These are phyloP conservation scores for Orbilia javanica DNA, from an alignment of 2,329 filamentous ascomycete genomes.

Conservation along the genomic window DNA sequence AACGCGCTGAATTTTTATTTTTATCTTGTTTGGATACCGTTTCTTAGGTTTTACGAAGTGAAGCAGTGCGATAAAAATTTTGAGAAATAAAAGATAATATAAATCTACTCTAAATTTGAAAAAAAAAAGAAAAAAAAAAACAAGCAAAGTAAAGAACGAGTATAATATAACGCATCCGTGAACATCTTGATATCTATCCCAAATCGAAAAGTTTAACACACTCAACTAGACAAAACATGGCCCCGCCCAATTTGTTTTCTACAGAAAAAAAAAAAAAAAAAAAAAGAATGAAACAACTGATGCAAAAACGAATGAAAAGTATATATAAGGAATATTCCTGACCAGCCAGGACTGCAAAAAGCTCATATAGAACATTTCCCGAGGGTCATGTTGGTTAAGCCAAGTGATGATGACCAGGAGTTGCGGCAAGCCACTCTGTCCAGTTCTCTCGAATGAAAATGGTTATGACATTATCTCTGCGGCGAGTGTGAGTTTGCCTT, in stretches of 20 bases:
- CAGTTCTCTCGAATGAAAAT: slow-evolving; percentile 50
- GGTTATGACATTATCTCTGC: slow-evolving; percentile 32
- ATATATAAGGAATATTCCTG: not conserved
- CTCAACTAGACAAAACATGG: not conserved
- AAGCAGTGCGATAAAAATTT: too few species aligned
- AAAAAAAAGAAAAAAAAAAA: too few species aligned
- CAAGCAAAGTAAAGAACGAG: too few species aligned
- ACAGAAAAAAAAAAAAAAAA: not conserved
- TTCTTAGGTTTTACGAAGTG: too few species aligned
- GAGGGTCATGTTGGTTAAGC: not conserved
- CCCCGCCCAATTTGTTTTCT: not conserved
- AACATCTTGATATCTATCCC: not conserved
- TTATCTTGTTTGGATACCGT: too few species aligned
- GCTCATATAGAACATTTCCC: not conserved
- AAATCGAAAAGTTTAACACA: too few species aligned
- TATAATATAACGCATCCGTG: not conserved
- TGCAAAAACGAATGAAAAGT: too few species aligned
- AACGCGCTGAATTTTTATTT: too few species aligned
- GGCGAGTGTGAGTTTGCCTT: not conserved
- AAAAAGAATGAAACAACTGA: not conserved
- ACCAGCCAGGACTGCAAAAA: not conserved
- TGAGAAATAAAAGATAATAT: too few species aligned
- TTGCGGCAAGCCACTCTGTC: slow-evolving; percentile 28
- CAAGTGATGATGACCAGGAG: slow-evolving; percentile 41
- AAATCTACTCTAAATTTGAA: too few species aligned